Percentiles rank a stretch among this genome's conserved stretches.
These are phyloP conservation scores for Rhizopus delemar DNA, from an alignment of 371 early-diverging fungal species.

Conservation along the genomic window DNA sequence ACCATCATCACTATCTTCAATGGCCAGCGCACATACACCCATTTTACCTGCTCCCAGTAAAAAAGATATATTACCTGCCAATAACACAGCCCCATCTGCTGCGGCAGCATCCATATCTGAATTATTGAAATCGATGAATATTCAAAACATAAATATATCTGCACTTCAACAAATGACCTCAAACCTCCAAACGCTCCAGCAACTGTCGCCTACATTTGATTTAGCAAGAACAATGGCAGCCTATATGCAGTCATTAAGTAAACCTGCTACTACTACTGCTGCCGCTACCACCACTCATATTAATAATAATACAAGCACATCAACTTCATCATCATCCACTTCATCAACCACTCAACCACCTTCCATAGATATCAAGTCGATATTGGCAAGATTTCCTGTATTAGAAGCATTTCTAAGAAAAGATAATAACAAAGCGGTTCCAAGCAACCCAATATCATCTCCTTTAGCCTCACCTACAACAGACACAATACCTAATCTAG, in stretches of 20 bases:
- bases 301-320: not conserved
- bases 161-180: constrained; percentile 48
- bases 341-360: constrained; percentile 14
- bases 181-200: constrained; percentile 38
- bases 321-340: constrained; percentile 9
- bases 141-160: constrained; percentile 42
- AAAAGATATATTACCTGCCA: constrained; percentile 2
- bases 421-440: constrained; percentile 14
- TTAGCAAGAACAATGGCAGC: constrained; percentile 39
- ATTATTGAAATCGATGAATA: constrained; percentile 35
- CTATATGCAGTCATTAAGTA: constrained; percentile 42
- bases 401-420: constrained; percentile 46
- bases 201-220: constrained; percentile 41
- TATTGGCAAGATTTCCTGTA: constrained; percentile 43
- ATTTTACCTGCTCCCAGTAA: constrained; percentile 5
- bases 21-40: constrained; percentile 16
- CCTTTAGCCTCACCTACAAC: constrained; percentile 3
- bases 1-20: not conserved
- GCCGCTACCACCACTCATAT: not conserved
- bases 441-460: constrained; percentile 1
- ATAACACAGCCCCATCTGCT: constrained; percentile 5
- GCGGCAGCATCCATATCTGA: constrained; percentile 27
- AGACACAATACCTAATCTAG: constrained; percentile 10
- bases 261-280: constrained; percentile 20
- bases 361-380: constrained; percentile 41